Evolutionary conservation across 2,329 filamentous ascomycete genomes (phyloP).

Genomic region (Penicillium palitans): DNA sequence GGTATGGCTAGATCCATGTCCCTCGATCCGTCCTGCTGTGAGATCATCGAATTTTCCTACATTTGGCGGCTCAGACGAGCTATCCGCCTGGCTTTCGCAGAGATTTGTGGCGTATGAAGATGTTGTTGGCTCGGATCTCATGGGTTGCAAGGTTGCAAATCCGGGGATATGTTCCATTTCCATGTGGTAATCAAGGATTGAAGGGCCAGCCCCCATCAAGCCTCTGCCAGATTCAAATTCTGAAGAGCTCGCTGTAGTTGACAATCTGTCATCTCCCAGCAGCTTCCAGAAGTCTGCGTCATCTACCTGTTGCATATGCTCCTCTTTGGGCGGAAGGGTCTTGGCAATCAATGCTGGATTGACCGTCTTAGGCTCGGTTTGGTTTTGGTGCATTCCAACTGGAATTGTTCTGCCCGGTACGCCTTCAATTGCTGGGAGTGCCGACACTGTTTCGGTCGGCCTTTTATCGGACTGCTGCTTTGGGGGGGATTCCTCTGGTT

Average conservation of each 20-base stretch:
- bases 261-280: neutral
- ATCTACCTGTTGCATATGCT: neutral
- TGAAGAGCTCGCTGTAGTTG: neutral
- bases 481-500: neutral
- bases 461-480: neutral
- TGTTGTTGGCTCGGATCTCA: neutral
- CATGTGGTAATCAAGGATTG: slow-evolving; percentile 13
- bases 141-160: slow-evolving; percentile 10
- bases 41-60: neutral
- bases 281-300: neutral
- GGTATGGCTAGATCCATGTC: slow-evolving; percentile 5
- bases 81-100: neutral
- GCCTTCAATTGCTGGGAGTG: neutral
- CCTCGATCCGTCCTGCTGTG: neutral
- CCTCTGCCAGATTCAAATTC: slow-evolving; percentile 2
- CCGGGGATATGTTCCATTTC: slow-evolving; percentile 10
- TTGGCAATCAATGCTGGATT: neutral
- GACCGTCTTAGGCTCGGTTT: neutral
- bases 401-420: neutral
- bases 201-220: slow-evolving; percentile 1
- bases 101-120: neutral
- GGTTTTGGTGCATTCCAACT: neutral
- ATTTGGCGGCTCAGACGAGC: slow-evolving; percentile 8
- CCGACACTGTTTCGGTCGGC: neutral
- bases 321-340: neutral